Percentiles rank a stretch among this genome's conserved stretches.
Evolutionary conservation across 495 filamentous ascomycete genomes (phyloP).

Genomic region (Hyaloscypha variabilis): DNA sequence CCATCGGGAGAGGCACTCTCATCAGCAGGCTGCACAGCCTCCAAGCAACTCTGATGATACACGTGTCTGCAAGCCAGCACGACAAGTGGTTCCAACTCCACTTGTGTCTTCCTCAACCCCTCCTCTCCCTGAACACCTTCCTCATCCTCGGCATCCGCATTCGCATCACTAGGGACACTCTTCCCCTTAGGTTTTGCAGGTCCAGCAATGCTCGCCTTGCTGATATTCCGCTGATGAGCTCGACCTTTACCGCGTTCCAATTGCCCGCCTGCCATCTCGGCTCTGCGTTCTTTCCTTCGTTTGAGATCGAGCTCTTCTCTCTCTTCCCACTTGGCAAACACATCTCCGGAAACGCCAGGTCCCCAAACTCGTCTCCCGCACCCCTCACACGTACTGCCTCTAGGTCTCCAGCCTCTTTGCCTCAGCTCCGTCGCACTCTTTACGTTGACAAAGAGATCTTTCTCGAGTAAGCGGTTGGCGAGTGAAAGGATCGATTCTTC

Average conservation of each 20-base stretch:
- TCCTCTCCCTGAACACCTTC: constrained; percentile 26
- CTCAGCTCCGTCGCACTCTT: constrained; percentile 71
- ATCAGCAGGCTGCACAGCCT: constrained; percentile 50
- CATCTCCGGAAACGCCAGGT: constrained; percentile 73
- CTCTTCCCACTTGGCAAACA: constrained; percentile 82
- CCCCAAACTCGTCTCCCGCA: constrained; percentile 89
- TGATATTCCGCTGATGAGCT: constrained; percentile 31
- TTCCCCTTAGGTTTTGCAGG: constrained; percentile 39
- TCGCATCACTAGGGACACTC: constrained; percentile 13
- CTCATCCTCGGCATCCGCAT: constrained; percentile 24
- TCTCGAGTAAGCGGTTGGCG: constrained; percentile 83
- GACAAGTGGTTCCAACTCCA: constrained; percentile 51
- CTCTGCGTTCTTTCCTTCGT: constrained; percentile 38
- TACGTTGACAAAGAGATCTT: constrained; percentile 87
- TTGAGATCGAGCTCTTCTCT: constrained; percentile 53
- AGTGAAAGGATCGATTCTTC: constrained; percentile 85
- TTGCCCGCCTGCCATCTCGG: constrained; percentile 24
- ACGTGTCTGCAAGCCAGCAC: constrained; percentile 64
- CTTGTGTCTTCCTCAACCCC: constrained; percentile 9
- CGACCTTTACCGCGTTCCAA: constrained; percentile 36
- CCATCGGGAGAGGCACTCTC: constrained; percentile 33
- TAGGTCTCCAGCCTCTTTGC: constrained; percentile 88
- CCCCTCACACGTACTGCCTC: constrained; percentile 82
- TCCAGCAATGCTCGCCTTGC: constrained; percentile 30
- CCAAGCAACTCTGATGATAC: constrained; percentile 63